Evolutionary conservation across 2,329 filamentous ascomycete genomes (phyloP), one percentile per base, ranked within the genome.

Genomic region (Coniochaeta hoffmannii): DNA sequence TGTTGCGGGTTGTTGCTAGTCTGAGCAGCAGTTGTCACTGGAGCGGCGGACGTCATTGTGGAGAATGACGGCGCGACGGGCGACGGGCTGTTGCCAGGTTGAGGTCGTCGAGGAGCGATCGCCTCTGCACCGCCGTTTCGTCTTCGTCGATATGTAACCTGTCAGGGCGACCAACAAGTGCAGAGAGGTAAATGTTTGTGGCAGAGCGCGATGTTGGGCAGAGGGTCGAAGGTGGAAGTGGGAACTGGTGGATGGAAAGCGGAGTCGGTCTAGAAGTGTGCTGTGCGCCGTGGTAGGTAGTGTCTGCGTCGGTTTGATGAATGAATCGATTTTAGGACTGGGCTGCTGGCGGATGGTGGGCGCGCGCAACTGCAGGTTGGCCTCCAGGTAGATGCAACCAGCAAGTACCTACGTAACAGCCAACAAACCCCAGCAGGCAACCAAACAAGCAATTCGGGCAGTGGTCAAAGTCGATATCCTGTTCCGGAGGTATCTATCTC

Each of bases 11-110:
- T 15, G 50, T 51, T 32, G 30, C 12, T 46, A 28, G 7, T 46
- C 19, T 32, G 12, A 26, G 8, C 28, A n/a, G 28, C 3, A 53
- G 50, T 9, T 14, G 36, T 8, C 19, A 30, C n/a, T 51, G 28
- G 28, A 32, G 49, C 36, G 30, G 46, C 54, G 46, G 50, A 53
- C 54, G 54, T 56, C 54, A 56, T 55, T 49, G 53, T 53, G 49
- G 35, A 34, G 17, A 41, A 52, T 31, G 54, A 44, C 54, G 50
- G 50, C 46, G 54, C 54, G 44, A 41, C 17, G 30, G 53, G 49
- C 44, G 35, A 36, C 35, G 32, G 38, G 38, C 32, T 41, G 19
- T 36, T 41, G 31, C 30, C 53, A 36, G 31, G 26, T 28, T 51
- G 49, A 51, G 28, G 31, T 46, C 41, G 41, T 15, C 41, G 41